phyloP scores from a whole-genome alignment of 176 grass and related monocot genomes.

The Neostapfia colusana region DNA sequence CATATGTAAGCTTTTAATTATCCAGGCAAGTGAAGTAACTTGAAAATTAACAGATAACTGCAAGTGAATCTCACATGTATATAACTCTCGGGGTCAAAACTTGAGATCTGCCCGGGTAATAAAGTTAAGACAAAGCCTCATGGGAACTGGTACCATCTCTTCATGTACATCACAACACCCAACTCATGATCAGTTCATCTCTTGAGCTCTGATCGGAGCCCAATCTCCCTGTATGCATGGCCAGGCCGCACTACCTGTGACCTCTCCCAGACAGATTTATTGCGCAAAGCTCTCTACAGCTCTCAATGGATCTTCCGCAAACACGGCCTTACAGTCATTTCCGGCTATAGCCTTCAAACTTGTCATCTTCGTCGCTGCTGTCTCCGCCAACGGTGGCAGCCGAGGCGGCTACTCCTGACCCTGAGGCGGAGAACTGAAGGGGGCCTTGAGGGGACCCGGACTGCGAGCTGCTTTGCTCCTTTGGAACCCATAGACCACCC shows the following conservation, averaged over 20 bases:
- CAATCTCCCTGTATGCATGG: constrained; percentile 49
- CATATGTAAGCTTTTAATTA: not conserved
- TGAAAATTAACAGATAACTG: not conserved
- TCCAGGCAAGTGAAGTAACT: not conserved
- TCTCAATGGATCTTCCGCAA: constrained; percentile 15
- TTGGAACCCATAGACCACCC: constrained; percentile 53
- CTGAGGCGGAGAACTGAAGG: constrained; percentile 57
- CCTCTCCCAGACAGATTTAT: constrained; percentile 38
- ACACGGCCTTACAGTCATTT: constrained; percentile 41
- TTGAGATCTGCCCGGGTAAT: constrained; percentile 58
- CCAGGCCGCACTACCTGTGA: constrained; percentile 23
- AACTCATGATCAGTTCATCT: constrained; percentile 51
- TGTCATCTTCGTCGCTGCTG: constrained; percentile 57
- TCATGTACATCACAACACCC: constrained; percentile 48
- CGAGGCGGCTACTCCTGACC: constrained; percentile 51
- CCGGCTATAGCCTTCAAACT: constrained; percentile 65
- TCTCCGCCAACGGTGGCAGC: constrained; percentile 46
- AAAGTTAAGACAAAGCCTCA: constrained; percentile 40
- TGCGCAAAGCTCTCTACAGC: constrained; percentile 45
- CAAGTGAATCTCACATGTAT: constrained; percentile 11
- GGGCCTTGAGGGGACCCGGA: constrained; percentile 73
- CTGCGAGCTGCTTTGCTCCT: constrained; percentile 63
- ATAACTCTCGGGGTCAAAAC: constrained; percentile 62
- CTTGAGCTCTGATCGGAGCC: constrained; percentile 11
- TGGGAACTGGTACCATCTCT: constrained; percentile 36